phyloP scores from a whole-genome alignment of 768 basidiomycete genomes.

The Lenzites betulinus region DNA sequence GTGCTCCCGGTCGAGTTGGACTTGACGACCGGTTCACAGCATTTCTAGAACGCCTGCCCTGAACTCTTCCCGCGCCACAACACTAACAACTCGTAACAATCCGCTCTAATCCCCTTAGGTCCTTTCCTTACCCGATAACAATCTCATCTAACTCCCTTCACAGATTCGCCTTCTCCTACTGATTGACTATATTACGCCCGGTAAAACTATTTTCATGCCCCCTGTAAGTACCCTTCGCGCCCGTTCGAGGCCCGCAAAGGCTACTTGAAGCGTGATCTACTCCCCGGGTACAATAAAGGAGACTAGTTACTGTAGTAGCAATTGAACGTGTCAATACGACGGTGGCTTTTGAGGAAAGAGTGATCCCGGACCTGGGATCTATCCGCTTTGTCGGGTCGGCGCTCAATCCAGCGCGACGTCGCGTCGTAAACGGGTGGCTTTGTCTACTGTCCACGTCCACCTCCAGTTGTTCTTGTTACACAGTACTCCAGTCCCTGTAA shows the following conservation, averaged over 20 bases:
- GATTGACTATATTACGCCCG: neutral
- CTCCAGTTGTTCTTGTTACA: no score
- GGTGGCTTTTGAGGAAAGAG: neutral
- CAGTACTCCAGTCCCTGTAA: neutral
- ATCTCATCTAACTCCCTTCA: neutral
- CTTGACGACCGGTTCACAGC: slow-evolving; percentile 30
- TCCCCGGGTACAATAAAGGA: no score
- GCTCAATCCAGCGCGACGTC: neutral
- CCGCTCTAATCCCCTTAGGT: neutral
- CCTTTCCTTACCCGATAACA: neutral
- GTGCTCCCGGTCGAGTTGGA: slow-evolving; percentile 19
- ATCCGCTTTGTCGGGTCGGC: slow-evolving; percentile 6
- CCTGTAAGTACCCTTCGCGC: no score
- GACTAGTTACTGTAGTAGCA: no score
- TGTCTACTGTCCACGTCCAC: no score
- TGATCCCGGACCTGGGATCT: neutral
- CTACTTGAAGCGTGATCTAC: no score
- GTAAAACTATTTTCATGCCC: neutral
- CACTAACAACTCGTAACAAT: neutral
- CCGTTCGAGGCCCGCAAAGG: no score
- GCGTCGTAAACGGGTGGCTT: no score
- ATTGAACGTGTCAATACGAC: no score
- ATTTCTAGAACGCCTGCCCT: slow-evolving; percentile 27
- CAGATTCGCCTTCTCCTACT: neutral
- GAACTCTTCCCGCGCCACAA: slow-evolving; percentile 20